Base-by-base conservation (phyloP, 345 rosid genomes). In the Luvunga scandens region DNA sequence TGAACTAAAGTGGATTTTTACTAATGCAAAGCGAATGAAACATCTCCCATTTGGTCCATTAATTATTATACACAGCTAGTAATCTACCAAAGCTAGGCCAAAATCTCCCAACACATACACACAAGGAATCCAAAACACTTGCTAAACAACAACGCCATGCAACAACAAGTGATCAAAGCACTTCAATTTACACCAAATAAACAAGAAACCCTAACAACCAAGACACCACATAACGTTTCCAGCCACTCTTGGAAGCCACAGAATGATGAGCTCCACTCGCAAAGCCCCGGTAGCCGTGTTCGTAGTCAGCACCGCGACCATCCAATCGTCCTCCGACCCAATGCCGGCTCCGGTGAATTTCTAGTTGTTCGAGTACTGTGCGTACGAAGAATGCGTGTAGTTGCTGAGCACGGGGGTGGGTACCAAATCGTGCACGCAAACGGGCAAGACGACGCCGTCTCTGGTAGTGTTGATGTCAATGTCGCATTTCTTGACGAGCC, bases 281-380 rank as follows among this genome's bases (percentile, higher is more conserved):
- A 9, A 93, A 88, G 48, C 83, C 30, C 97, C 98, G 0, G 77
- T 63, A 0, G 75, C 86, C 4, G 89, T 89, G 48, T 42, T 86
- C 0, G 91, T 85, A 0, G 80, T 79, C 69, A 95, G 66, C 21
- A 93, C 89, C 16, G 88, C 79, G 24, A 95, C 97, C 91, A 89
- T 89, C 98, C 98, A 92, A 67, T 93, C 90, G 19, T 91, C 89
- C 56, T 91, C 91, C 4, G 93, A 89, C 7, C 92, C 93, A 6
- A 92, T 65, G 9, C 98, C 98, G 0, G 84, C 90, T 0, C 91
- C 97, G 0, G 83, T 88, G 56, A 76, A 91, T 81, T 62, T 86
- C 4, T 95, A 87, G 77, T 90, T 89, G 48, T 95, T 95, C 10
- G 93, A 34, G 72, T 81, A 89, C 77, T 31, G 84, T 1, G 92